phyloP scores from a whole-genome alignment of 2,329 filamentous ascomycete genomes.

The Colletotrichum navitas region DNA sequence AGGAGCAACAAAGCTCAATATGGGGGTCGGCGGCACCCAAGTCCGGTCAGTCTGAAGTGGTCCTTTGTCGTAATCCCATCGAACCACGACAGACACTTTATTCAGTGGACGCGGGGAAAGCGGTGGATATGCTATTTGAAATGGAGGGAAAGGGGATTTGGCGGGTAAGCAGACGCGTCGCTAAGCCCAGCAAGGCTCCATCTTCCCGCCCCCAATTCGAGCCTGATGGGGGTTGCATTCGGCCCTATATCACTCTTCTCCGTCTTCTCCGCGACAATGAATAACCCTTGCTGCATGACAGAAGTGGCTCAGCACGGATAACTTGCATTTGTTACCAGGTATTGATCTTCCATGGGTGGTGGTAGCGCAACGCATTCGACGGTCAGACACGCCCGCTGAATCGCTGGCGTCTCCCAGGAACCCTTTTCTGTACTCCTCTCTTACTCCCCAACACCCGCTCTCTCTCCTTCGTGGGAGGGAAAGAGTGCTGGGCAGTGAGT shows the following conservation, averaged over 20 bases:
- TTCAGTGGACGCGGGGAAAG: conserved; percentile 31
- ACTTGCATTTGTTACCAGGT: conserved; percentile 25
- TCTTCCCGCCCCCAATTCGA: conserved; percentile 30
- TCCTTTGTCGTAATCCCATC: conserved; percentile 3
- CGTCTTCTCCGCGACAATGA: conserved; percentile 23
- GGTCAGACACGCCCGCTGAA: conserved; percentile 31
- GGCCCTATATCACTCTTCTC: conserved; percentile 28
- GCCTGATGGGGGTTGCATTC: conserved; percentile 22
- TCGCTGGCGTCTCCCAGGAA: conserved; percentile 9
- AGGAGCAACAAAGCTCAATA: background rate
- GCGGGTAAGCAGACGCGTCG: conserved; percentile 24
- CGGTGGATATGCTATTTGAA: conserved; percentile 30
- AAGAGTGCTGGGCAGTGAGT: conserved; percentile 12
- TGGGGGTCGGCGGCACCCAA: background rate
- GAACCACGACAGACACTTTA: conserved; percentile 13
- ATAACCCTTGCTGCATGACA: conserved; percentile 29
- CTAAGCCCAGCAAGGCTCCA: conserved; percentile 40
- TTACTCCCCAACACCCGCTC: background rate
- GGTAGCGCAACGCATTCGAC: conserved; percentile 3
- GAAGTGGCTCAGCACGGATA: conserved; percentile 22
- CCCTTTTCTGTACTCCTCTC: background rate
- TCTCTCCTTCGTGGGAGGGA: conserved; percentile 2
- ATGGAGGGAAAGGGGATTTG: conserved; percentile 27
- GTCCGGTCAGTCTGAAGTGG: background rate
- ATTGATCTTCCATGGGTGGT: conserved; percentile 9